Conservation (phyloP, 1,139 yeast genomes). For the Hansenula sp. region DNA sequence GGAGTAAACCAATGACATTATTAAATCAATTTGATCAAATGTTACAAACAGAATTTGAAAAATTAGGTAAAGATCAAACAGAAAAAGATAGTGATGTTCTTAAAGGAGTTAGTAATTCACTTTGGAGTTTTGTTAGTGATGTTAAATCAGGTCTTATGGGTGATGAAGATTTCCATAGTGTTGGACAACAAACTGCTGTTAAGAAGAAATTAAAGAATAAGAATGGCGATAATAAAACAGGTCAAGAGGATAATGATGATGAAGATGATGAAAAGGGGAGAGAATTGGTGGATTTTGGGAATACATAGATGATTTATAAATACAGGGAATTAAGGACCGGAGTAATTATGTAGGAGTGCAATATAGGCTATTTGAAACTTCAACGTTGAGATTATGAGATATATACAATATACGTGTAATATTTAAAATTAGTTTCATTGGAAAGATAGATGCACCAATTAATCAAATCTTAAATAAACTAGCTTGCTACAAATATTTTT, state of each 20-base stretch:
- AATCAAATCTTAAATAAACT: too few species aligned
- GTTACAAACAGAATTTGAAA: constrained; percentile 63
- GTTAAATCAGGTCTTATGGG: constrained; percentile 33
- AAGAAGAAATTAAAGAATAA: not conserved
- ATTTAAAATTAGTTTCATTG: too few species aligned
- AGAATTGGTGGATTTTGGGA: constrained; percentile 2
- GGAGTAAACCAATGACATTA: constrained; percentile 54
- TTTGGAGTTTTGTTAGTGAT: constrained; percentile 36
- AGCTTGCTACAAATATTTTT: too few species aligned
- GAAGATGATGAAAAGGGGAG: not conserved
- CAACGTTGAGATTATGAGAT: too few species aligned
- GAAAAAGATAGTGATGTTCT: constrained; percentile 13
- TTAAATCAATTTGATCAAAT: constrained; percentile 67
- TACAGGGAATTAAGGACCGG: too few species aligned
- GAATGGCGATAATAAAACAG: not conserved
- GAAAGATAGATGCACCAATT: too few species aligned
- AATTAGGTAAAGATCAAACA: constrained; percentile 28
- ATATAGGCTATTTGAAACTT: too few species aligned
- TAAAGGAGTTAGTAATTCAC: constrained; percentile 25
- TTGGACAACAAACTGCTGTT: too few species aligned
- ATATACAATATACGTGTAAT: too few species aligned
- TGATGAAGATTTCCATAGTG: constrained; percentile 26
- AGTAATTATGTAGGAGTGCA: too few species aligned
- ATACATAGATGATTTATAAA: not conserved
- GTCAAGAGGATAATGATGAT: constrained; percentile 1